Percentiles rank a stretch among this genome's conserved stretches.
Conservation (phyloP, 1,284 basidiomycete genomes). For the Rugiboletus extremiorientalis region DNA sequence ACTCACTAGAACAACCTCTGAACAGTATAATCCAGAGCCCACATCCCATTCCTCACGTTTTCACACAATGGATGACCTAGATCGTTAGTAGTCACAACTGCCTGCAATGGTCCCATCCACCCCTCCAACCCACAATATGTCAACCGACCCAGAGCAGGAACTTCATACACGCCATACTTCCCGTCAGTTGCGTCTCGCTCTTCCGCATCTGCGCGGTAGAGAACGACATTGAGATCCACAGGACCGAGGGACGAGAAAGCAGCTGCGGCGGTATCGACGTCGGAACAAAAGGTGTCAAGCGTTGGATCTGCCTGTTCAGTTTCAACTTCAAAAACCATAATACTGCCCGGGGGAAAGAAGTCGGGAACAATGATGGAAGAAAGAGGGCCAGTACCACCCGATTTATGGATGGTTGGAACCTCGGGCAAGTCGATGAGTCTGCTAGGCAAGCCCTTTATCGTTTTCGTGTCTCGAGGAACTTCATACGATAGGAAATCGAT, state of each 20-base stretch:
- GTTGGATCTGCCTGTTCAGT: constrained; percentile 64
- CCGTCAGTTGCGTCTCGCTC: constrained; percentile 83
- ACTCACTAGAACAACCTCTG: constrained; percentile 71
- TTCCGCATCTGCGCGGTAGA: constrained; percentile 87
- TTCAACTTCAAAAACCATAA: constrained; percentile 88
- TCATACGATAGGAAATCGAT: constrained; percentile 70
- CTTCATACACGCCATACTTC: constrained; percentile 73
- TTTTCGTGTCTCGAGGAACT: constrained; percentile 51
- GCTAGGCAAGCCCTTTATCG: constrained; percentile 73
- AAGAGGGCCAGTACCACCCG: constrained; percentile 68
- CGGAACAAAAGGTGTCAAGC: constrained; percentile 70
- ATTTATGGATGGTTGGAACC: constrained; percentile 52
- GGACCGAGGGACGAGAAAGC: constrained; percentile 77
- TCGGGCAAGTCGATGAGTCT: constrained; percentile 64
- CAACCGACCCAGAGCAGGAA: constrained; percentile 73
- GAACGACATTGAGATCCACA: constrained; percentile 83
- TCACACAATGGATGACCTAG: constrained; percentile 88
- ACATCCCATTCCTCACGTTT: constrained; percentile 82
- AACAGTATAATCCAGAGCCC: constrained; percentile 87
- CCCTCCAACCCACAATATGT: constrained; percentile 93
- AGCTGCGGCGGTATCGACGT: constrained; percentile 64
- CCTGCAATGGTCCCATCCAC: constrained; percentile 87
- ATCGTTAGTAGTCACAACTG: constrained; percentile 87
- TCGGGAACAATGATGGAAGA: constrained; percentile 82
- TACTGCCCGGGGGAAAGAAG: constrained; percentile 87